Evolutionary conservation across 140 eudicot species (phyloP).

Genomic region (Anethum foeniculum): DNA sequence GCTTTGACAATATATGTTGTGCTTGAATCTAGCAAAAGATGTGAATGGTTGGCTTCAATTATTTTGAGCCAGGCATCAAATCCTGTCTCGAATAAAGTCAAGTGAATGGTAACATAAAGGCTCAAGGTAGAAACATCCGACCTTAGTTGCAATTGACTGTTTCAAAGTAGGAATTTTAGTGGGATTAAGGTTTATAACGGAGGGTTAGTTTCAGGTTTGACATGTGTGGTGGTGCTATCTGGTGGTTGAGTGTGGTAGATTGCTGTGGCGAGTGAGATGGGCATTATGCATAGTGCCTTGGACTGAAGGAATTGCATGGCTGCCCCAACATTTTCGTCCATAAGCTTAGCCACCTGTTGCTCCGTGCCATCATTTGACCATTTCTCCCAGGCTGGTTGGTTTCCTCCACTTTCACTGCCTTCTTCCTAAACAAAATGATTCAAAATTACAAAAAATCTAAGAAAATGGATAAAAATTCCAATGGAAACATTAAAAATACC

Average conservation of each 20-base stretch:
- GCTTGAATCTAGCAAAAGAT: slow-evolving; percentile 13
- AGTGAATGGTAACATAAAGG: neutral
- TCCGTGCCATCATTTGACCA: slow-evolving; percentile 98
- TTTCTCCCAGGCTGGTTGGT: slow-evolving; percentile 92
- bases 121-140: slow-evolving; percentile 21
- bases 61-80: slow-evolving; percentile 16
- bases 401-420: slow-evolving; percentile 59
- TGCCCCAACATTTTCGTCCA: slow-evolving; percentile 94
- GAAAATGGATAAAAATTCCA: neutral
- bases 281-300: slow-evolving; percentile 94
- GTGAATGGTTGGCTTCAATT: slow-evolving; percentile 2
- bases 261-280: slow-evolving; percentile 82
- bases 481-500: neutral
- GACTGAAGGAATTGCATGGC: slow-evolving; percentile 98
- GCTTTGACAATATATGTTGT: slow-evolving; percentile 28
- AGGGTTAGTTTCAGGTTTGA: slow-evolving; percentile 72
- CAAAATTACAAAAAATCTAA: neutral
- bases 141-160: slow-evolving; percentile 27
- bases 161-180: slow-evolving; percentile 11
- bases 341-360: slow-evolving; percentile 83
- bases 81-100: slow-evolving; percentile 14
- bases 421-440: slow-evolving; percentile 39
- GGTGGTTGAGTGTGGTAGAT: slow-evolving; percentile 80
- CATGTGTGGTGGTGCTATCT: slow-evolving; percentile 51
- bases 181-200: slow-evolving; percentile 30